Conservation (phyloP, 257 asterid genomes). For the Asclepias syriaca region DNA sequence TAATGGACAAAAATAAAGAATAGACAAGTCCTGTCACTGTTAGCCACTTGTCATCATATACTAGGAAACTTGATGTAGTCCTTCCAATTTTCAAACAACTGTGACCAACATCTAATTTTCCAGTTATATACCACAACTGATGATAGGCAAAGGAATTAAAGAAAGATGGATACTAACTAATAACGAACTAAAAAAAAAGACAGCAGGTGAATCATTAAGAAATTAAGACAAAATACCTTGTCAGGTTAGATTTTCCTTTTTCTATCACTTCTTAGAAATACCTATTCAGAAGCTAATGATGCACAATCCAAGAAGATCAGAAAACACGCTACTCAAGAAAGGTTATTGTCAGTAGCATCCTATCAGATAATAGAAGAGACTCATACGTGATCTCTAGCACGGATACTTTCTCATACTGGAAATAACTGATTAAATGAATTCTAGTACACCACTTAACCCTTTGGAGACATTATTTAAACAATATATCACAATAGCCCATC, state of each 20-base stretch:
- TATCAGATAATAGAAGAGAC: not conserved
- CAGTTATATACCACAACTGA: not conserved
- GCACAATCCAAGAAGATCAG: not conserved
- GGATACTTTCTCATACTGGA: not conserved
- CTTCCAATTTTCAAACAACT: not conserved
- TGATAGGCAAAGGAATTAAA: not conserved
- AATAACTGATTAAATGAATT: not conserved
- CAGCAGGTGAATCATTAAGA: not conserved
- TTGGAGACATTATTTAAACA: not conserved
- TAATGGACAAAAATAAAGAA: not conserved
- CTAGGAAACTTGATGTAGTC: not conserved
- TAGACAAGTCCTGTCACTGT: not conserved
- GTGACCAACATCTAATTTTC: not conserved
- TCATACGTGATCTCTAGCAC: not conserved
- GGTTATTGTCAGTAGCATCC: not conserved
- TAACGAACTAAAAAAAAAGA: not conserved
- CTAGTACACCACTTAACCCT: not conserved
- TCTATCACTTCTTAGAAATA: not conserved
- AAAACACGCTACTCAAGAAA: not conserved
- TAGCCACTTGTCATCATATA: not conserved
- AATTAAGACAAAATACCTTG: too few species aligned
- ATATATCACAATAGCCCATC: not conserved
- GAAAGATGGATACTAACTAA: not conserved
- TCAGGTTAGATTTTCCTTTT: not conserved
- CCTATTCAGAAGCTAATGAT: not conserved